A percentile compares a stretch with the other conserved stretches of the same genome.
Conservation (phyloP, 768 basidiomycete species). For the Suillus subaureus region DNA sequence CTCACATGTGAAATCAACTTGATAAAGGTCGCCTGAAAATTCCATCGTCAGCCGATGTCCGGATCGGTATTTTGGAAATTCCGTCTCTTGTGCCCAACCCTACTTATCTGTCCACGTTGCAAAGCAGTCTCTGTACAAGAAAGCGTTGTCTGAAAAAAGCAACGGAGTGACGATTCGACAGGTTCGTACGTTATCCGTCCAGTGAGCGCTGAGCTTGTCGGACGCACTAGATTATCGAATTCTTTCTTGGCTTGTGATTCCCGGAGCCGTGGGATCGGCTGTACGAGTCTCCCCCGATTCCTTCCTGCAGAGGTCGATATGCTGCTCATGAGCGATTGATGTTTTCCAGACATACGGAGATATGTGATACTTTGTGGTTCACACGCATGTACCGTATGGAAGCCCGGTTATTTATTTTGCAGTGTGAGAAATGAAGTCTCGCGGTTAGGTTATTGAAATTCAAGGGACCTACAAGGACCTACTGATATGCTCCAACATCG, state of each 20-base stretch:
- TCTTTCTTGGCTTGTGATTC: neutral
- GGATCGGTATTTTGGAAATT: neutral
- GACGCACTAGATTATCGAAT: too few species aligned
- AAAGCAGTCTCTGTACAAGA: neutral
- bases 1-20: neutral
- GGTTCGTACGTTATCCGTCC: neutral
- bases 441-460: neutral
- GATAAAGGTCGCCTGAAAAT: neutral
- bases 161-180: neutral
- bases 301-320: neutral
- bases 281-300: neutral
- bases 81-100: neutral
- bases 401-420: neutral
- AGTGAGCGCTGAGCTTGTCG: neutral
- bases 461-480: neutral
- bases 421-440: slow-evolving; percentile 1
- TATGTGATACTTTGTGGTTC: neutral
- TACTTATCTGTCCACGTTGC: neutral
- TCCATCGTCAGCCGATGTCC: neutral
- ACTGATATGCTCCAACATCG: too few species aligned
- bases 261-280: neutral
- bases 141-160: neutral
- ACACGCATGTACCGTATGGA: neutral
- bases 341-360: neutral
- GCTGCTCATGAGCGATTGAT: neutral